A percentile compares a stretch with the other conserved stretches of the same genome.
These are phyloP conservation scores for Porogramme epimiltina DNA, from an alignment of 1,284 basidiomycete genomes.

Conservation along the genomic window DNA sequence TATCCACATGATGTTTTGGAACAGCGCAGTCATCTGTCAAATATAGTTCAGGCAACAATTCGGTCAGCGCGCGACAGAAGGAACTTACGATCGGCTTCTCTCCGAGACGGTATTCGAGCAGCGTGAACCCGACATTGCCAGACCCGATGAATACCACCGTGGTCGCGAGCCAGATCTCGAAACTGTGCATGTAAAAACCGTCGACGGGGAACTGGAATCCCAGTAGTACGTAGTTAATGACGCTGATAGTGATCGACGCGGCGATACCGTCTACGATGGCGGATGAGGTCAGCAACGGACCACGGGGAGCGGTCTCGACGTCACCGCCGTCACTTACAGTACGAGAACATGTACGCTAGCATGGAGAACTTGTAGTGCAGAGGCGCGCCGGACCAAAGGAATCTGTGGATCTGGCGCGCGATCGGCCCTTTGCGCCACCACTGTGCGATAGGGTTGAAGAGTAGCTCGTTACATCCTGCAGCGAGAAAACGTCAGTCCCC, in stretches of 20 bases:
- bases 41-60: conserved; percentile 1
- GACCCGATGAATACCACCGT: conserved; percentile 53
- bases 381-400: conserved; percentile 42
- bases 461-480: conserved; percentile 37
- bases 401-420: conserved; percentile 47
- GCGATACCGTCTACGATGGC: conserved; percentile 39
- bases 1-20: conserved; percentile 49
- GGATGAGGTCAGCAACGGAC: background rate
- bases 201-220: conserved; percentile 50
- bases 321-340: conserved; percentile 32
- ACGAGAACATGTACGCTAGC: conserved; percentile 48
- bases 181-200: conserved; percentile 44
- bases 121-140: conserved; percentile 48
- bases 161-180: conserved; percentile 50
- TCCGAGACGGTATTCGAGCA: conserved; percentile 53
- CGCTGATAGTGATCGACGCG: conserved; percentile 37
- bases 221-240: conserved; percentile 47
- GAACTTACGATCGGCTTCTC: conserved; percentile 31
- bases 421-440: conserved; percentile 54
- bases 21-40: conserved; percentile 33
- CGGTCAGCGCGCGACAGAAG: background rate
- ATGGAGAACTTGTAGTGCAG: conserved; percentile 48
- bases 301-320: background rate
- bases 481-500: background rate
- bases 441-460: conserved; percentile 48